Evolutionary conservation across 345 rosid species (phyloP), one percentile per base, ranked within the genome.

Genomic region (Stellera chamaejasme): DNA sequence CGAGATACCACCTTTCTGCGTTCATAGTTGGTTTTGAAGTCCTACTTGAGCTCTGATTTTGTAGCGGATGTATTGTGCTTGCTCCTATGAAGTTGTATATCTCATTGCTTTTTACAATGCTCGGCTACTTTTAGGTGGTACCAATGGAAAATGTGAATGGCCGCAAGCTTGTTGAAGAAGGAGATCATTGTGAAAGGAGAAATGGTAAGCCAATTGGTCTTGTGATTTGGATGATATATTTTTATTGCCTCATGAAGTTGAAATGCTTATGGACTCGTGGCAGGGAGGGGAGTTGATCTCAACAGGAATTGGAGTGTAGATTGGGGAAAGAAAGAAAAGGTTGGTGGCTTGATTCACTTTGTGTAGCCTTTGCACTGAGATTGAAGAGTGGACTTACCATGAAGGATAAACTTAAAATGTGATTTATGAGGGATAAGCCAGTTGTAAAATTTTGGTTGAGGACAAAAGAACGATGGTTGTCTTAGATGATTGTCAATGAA

Each of bases 261-360:
- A 48, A 43, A 46, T 59, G 46, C 63, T 55, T 26, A 27, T 43
- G 47, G 61, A 48, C 42, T 12, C 19, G 39, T 53, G 56, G 67
- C 77, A 93, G 99, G 96, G 47, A 83, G 99, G 75, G 99, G 96
- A 64, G 99, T 94, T 66, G 99, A 94, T 73, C 85, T 94, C 55
- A 90, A 94, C 73, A 77, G 99, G 59, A 94, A 94, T 50, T 94
- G 99, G 99, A 84, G 93, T 27, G 97, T 94, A 50, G 96, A 94
- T 63, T 90, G 99, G 99, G 99, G 97, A 47, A 94, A 82, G 76
- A 94, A 90, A 69, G 99, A 94, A 76, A 80, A 94, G 90, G 99
- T 90, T 32, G 39, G 39, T 19, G 23, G 23, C 23, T 19, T 19
- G 23, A 19, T 32, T 27, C 47, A 54, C 43, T 43, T 11, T 65